A percentile compares a stretch with the other conserved stretches of the same genome.
Evolutionary conservation across 129 eudicot species (phyloP).

Genomic region (Artemisia tridentata): DNA sequence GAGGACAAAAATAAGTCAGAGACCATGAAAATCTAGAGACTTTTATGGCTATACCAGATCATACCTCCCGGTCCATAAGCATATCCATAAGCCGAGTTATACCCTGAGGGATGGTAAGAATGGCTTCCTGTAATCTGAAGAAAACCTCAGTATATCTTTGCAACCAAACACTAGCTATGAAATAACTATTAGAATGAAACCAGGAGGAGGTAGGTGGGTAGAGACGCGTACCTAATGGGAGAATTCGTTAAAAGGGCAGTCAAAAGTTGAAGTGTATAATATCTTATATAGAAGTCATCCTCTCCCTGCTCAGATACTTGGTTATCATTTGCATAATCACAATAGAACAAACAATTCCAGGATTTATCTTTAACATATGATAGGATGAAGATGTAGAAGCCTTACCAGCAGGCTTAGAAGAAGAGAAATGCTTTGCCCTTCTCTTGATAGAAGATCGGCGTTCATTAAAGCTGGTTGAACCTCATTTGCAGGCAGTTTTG

Average conservation of each 20-base stretch:
- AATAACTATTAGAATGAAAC: background rate
- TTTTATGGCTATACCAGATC: constrained; percentile 17
- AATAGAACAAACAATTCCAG: constrained; percentile 9
- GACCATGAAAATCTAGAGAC: background rate
- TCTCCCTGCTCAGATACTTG: constrained; percentile 56
- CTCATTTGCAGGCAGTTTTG: constrained; percentile 55
- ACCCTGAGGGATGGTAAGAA: constrained; percentile 88
- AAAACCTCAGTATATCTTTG: constrained; percentile 22
- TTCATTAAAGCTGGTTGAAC: constrained; percentile 91
- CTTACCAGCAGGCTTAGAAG: constrained; percentile 84
- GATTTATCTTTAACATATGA: constrained; percentile 9
- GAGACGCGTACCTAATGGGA: constrained; percentile 57
- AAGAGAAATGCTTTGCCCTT: constrained; percentile 84
- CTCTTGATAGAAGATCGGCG: constrained; percentile 86
- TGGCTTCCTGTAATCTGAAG: constrained; percentile 95
- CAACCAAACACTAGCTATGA: constrained; percentile 5
- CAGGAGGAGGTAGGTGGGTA: background rate
- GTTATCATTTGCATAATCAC: constrained; percentile 19
- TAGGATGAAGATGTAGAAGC: constrained; percentile 16
- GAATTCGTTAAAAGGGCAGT: constrained; percentile 87
- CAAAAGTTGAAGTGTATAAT: constrained; percentile 88
- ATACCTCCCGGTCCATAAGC: constrained; percentile 99
- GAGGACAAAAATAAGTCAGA: constrained; percentile 6
- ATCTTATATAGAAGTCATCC: constrained; percentile 93
- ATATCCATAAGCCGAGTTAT: constrained; percentile 95